Evolutionary conservation across 148 eudicot species (phyloP).

Genomic region (Silene latifolia): DNA sequence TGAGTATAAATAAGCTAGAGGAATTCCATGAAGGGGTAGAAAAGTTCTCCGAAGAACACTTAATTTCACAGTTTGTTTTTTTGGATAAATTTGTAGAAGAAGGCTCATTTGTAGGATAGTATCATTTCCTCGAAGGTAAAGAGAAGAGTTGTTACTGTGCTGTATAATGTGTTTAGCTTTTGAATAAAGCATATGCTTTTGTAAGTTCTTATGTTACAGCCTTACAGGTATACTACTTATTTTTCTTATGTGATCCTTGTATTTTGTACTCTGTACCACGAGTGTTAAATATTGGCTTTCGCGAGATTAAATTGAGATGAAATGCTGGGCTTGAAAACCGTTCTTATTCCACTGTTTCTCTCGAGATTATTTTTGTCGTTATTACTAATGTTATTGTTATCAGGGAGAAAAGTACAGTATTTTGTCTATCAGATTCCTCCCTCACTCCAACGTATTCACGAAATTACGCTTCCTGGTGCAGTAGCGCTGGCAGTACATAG

Average conservation of each 20-base stretch:
- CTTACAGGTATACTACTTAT: constrained; percentile 15
- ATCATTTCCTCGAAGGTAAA: neutral
- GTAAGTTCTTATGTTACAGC: constrained; percentile 19
- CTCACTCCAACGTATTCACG: too few relatives aligned
- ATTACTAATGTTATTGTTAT: too few relatives aligned
- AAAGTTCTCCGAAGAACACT: constrained; percentile 5
- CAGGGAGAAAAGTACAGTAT: too few relatives aligned
- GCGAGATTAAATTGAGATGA: neutral
- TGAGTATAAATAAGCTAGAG: constrained; percentile 22
- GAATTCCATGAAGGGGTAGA: constrained; percentile 15
- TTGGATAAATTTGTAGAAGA: constrained; percentile 9
- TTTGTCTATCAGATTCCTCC: too few relatives aligned
- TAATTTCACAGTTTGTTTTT: constrained; percentile 14
- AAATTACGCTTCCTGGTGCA: too few relatives aligned
- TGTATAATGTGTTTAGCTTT: constrained; percentile 18
- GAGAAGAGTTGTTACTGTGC: constrained; percentile 6
- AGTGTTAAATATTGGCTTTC: constrained; percentile 1
- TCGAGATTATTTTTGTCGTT: too few relatives aligned
- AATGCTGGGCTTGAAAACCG: neutral
- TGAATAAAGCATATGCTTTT: constrained; percentile 16
- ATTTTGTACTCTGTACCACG: neutral
- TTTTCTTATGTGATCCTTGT: neutral
- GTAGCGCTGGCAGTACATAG: too few relatives aligned
- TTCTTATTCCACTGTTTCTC: neutral
- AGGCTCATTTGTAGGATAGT: neutral